Base-by-base conservation (phyloP, 1,139 yeast genomes). In the Suhomyces anneliseae region DNA sequence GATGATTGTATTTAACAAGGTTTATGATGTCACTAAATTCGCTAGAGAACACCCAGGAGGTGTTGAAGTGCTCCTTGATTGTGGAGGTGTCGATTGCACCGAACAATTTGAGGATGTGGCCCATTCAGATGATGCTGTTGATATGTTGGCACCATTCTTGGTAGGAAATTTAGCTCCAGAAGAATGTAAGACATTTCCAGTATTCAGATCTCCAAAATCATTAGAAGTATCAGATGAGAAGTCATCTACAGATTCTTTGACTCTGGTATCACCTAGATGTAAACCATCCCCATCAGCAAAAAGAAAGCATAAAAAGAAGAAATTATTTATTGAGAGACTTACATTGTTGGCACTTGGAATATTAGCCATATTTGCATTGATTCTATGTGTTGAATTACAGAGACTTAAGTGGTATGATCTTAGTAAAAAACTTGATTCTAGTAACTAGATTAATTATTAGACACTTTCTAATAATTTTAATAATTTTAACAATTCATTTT, bases 1-100 rank as follows among this genome's bases (percentile, higher is more conserved):
- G 90, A 83, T 85, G 83, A 72, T 83, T 3, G 70, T 85, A 4
- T 83, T 82, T 55, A 82, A 79, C 45, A 76, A 79, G 46, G 86
- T 85, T 0, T 85, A 84, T 58, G 78, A 85, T 54, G 72, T 83
- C 6, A 78, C 85, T 1, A 53, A 61, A 5, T 72, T 83, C 42
- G 60, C 80, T 3, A 67, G 64, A 4, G 65, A 66, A 1, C 92
- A 85, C 58, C 90, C 90, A 6, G 92, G 90, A 6, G 90, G 90
- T 2, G 76, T 79, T 0, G 89, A 83, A 53, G 87, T 85, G 6
- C 64, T 85, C 39, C 66, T 81, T 51, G 88, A 84, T 51, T 83
- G 85, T 61, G 89, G 83, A 7, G 92, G 92, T 0, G 78, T 76
- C n/a, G 90, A 85, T 64, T 89, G 87, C 7, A 82, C 90, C 0